A percentile compares a stretch with the other conserved stretches of the same genome.
These are phyloP conservation scores for Solidago caesia DNA, from an alignment of 129 eudicot genomes.

Conservation along the genomic window DNA sequence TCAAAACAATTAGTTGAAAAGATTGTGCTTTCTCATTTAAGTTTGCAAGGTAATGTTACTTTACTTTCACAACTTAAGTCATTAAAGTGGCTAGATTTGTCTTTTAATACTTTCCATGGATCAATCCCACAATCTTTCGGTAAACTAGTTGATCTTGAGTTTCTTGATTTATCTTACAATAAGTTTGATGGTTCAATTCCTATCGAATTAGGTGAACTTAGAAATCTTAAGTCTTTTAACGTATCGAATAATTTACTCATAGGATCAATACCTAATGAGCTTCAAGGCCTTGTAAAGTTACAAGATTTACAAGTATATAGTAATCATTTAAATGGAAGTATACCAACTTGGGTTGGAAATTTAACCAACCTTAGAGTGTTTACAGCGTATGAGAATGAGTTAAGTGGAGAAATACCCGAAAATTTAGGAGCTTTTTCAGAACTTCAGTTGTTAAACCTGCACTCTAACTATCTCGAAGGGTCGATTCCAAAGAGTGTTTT, in stretches of 20 bases:
- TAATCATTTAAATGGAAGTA: slow-evolving; percentile 71
- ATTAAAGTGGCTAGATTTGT: slow-evolving; percentile 87
- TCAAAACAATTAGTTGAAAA: slow-evolving; percentile 60
- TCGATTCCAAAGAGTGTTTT: slow-evolving; percentile 69
- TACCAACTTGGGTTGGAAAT: slow-evolving; percentile 85
- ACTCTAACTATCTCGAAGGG: slow-evolving; percentile 85
- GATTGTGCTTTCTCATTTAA: slow-evolving; percentile 74
- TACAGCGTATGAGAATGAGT: slow-evolving; percentile 84
- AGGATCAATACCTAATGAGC: slow-evolving; percentile 81
- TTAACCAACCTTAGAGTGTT: slow-evolving; percentile 72
- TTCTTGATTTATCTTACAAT: slow-evolving; percentile 94
- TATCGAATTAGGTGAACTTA: slow-evolving; percentile 54
- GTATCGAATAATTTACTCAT: slow-evolving; percentile 69
- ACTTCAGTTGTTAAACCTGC: slow-evolving; percentile 78
- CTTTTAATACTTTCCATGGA: slow-evolving; percentile 75
- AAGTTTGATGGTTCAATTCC: slow-evolving; percentile 74
- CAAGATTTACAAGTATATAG: slow-evolving; percentile 67
- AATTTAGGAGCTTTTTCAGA: slow-evolving; percentile 61
- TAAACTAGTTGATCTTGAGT: slow-evolving; percentile 69
- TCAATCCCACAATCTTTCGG: slow-evolving; percentile 68
- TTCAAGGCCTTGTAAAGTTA: slow-evolving; percentile 56
- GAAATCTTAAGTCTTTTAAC: slow-evolving; percentile 64
- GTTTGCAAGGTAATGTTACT: slow-evolving; percentile 88
- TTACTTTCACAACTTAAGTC: slow-evolving; percentile 69
- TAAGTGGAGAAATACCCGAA: slow-evolving; percentile 72